Evolutionary conservation across 257 asterid species (phyloP).

Genomic region (Coffea eugenioides): DNA sequence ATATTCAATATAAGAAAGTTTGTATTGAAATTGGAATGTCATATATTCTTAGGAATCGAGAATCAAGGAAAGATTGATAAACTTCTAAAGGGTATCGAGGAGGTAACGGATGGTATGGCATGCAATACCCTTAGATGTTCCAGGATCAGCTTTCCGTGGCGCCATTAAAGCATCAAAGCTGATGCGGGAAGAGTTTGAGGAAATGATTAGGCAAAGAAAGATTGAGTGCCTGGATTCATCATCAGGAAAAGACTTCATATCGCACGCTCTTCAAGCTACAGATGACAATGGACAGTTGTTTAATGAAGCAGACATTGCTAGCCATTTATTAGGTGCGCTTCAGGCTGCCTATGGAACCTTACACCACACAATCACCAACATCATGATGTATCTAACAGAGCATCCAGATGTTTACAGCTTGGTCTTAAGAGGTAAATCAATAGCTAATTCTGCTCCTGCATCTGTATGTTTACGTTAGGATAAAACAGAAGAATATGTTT

Average conservation of each 20-base stretch:
- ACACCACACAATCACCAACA: conserved; percentile 10
- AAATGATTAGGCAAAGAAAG: conserved; percentile 4
- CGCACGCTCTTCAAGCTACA: neutral
- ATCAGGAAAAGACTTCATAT: conserved; percentile 8
- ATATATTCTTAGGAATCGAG: conserved; percentile 5
- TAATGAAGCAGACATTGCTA: conserved; percentile 15
- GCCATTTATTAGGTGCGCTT: neutral
- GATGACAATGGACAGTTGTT: conserved; percentile 5
- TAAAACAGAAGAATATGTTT: too few species aligned
- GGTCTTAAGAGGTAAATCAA: conserved; percentile 11
- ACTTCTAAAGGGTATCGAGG: neutral
- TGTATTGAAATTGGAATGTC: neutral
- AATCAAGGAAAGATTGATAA: conserved; percentile 6
- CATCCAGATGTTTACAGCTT: conserved; percentile 2
- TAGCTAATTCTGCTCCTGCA: neutral
- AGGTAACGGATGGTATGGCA: neutral
- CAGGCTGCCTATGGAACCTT: conserved; percentile 10
- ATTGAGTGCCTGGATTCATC: neutral
- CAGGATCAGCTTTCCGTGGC: conserved; percentile 2
- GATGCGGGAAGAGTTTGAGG: conserved; percentile 10
- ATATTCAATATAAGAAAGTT: too few species aligned
- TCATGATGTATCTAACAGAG: conserved; percentile 7
- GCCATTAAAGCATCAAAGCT: conserved; percentile 3
- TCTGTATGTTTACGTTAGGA: too few species aligned
- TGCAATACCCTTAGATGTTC: conserved; percentile 6